Evolutionary conservation across 371 early-diverging fungal genomes (phyloP).

Genomic region (Mucor piriformis): DNA sequence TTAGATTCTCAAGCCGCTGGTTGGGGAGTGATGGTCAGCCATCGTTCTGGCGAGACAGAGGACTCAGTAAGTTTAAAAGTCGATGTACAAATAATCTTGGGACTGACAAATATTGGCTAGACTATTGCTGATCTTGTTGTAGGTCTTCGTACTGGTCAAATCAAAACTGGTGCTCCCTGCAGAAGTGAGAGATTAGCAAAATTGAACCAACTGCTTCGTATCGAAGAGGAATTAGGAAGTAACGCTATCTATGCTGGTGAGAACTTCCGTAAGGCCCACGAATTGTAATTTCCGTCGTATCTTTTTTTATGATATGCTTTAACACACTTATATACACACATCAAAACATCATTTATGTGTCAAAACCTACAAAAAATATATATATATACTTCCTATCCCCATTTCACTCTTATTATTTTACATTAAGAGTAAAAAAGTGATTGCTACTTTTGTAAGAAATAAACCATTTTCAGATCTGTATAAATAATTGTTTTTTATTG

Average conservation of each 20-base stretch:
- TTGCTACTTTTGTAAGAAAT: constrained; percentile 1
- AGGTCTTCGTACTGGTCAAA: constrained; percentile 97
- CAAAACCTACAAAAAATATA: not conserved
- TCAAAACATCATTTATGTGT: too few relatives aligned
- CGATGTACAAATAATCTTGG: too few relatives aligned
- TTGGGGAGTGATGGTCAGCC: constrained; percentile 99
- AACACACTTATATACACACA: not conserved
- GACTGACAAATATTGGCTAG: not conserved
- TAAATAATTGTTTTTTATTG: not conserved
- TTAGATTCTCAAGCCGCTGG: constrained; percentile 75
- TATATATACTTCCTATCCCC: not conserved
- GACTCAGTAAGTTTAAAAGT: constrained; percentile 63
- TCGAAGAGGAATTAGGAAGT: constrained; percentile 87
- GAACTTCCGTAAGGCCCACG: constrained; percentile 86
- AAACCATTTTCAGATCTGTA: not conserved
- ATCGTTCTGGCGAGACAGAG: constrained; percentile 99
- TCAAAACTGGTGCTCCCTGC: constrained; percentile 99
- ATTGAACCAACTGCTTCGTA: constrained; percentile 98
- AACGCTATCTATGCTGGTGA: constrained; percentile 92
- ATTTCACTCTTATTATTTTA: not conserved
- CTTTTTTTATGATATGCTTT: not conserved
- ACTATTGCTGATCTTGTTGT: constrained; percentile 99
- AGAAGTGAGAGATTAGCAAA: constrained; percentile 97
- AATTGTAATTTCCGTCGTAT: constrained; percentile 44
- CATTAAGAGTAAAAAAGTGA: not conserved